Percentiles rank a stretch among this genome's conserved stretches.
Evolutionary conservation across 108 stramenopile genomes (phyloP).

Genomic region (Cyclostephanos invisitatus): DNA sequence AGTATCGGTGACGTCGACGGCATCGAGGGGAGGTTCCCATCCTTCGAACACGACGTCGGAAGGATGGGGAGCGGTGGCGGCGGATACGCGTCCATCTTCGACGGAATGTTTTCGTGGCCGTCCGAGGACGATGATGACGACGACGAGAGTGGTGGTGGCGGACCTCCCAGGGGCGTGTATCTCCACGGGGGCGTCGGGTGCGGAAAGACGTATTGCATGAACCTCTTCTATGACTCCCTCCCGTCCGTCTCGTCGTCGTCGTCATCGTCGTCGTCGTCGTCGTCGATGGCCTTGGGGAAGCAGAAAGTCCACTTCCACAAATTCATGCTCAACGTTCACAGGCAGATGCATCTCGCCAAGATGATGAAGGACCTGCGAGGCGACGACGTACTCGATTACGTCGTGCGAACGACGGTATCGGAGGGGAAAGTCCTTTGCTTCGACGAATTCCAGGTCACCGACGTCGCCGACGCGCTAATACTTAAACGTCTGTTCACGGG

Average conservation of each 20-base stretch:
- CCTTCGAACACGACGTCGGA: background rate
- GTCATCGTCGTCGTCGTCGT: too few species aligned
- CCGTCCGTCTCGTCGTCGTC: too few species aligned
- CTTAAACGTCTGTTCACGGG: constrained; percentile 76
- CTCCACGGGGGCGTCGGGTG: constrained; percentile 94
- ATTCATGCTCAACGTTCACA: constrained; percentile 95
- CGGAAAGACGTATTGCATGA: constrained; percentile 98
- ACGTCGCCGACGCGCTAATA: constrained; percentile 85
- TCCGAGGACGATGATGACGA: constrained; percentile 8
- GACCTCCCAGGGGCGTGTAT: constrained; percentile 68
- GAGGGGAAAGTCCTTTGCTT: constrained; percentile 73
- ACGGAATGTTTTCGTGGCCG: constrained; percentile 18
- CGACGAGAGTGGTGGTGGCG: constrained; percentile 11
- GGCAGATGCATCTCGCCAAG: constrained; percentile 73
- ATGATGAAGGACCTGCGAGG: constrained; percentile 32
- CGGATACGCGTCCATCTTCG: background rate
- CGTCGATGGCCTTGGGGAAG: constrained; percentile 40
- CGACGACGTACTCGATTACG: constrained; percentile 55
- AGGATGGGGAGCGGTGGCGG: background rate
- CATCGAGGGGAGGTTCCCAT: background rate
- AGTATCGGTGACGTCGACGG: constrained; percentile 14
- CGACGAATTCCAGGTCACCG: constrained; percentile 94
- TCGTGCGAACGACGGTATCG: constrained; percentile 54
- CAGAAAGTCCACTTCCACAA: constrained; percentile 98
- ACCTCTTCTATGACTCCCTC: constrained; percentile 86